Evolutionary conservation across 176 grass and related monocot species (phyloP).

Genomic region (Urochloa ruziziensis): DNA sequence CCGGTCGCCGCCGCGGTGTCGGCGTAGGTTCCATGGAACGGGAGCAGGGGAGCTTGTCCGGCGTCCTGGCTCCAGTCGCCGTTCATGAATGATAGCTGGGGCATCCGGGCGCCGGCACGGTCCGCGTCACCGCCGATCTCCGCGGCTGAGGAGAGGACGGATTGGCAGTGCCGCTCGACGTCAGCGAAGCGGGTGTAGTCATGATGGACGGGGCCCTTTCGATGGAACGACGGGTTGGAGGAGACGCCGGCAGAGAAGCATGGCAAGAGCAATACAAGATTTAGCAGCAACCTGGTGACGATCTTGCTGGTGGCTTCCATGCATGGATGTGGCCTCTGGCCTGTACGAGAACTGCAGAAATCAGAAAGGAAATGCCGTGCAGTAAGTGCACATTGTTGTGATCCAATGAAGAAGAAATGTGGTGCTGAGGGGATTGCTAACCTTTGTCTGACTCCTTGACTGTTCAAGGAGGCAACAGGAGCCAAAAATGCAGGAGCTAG

Average conservation of each 20-base stretch:
- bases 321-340: neutral
- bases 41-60: neutral
- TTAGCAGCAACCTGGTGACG: neutral
- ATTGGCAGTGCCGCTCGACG: neutral
- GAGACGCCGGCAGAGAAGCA: neutral
- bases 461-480: neutral
- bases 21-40: neutral
- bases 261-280: neutral
- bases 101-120: neutral
- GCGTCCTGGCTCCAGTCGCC: conserved; percentile 18
- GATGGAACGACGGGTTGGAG: neutral
- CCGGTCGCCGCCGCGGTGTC: neutral
- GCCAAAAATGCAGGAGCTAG: neutral
- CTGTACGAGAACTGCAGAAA: neutral
- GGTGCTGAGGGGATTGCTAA: neutral
- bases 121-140: neutral
- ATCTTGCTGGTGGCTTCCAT: neutral
- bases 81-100: neutral
- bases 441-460: neutral
- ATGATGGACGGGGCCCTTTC: neutral
- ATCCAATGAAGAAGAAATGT: neutral
- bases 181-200: conserved; percentile 22
- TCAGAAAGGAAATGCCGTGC: neutral
- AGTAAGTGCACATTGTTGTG: neutral
- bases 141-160: neutral